A percentile compares a stretch with the other conserved stretches of the same genome.
Evolutionary conservation across 192 early-diverging fungal species (phyloP).

Genomic region (Backusella tuberculispora): DNA sequence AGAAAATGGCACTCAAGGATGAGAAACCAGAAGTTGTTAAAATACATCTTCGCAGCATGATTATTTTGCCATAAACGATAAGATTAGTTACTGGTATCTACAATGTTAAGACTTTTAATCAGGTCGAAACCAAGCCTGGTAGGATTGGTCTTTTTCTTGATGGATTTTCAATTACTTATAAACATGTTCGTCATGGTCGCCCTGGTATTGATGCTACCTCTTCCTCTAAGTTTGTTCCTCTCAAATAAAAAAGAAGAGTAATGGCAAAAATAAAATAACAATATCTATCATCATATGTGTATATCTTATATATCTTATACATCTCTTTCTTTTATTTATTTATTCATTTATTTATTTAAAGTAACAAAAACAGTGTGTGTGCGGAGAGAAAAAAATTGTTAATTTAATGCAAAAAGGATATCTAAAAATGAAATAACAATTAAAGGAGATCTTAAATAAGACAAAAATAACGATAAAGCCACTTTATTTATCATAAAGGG

Average conservation of each 20-base stretch:
- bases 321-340: too few species aligned
- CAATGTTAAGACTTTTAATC: slow-evolving; percentile 99
- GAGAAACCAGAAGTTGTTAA: slow-evolving; percentile 97
- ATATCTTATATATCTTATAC: not conserved
- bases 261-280: too few species aligned
- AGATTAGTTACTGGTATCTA: slow-evolving; percentile 93
- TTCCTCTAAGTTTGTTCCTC: slow-evolving; percentile 92
- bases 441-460: not conserved
- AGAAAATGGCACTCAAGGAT: slow-evolving; percentile 82
- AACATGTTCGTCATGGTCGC: slow-evolving; percentile 98
- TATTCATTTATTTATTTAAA: not conserved
- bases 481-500: slow-evolving; percentile 12
- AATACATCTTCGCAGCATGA: slow-evolving; percentile 99
- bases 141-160: slow-evolving; percentile 38
- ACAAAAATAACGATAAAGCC: not conserved
- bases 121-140: slow-evolving; percentile 88
- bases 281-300: not conserved
- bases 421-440: not conserved
- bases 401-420: slow-evolving; percentile 7
- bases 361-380: not conserved
- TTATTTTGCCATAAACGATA: slow-evolving; percentile 99
- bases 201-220: slow-evolving; percentile 99
- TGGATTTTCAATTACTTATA: slow-evolving; percentile 83
- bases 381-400: not conserved
- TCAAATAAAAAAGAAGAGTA: slow-evolving; percentile 64